Evolutionary conservation across 1,284 basidiomycete species (phyloP).

Genomic region (Filobasidium uniguttulatum): DNA sequence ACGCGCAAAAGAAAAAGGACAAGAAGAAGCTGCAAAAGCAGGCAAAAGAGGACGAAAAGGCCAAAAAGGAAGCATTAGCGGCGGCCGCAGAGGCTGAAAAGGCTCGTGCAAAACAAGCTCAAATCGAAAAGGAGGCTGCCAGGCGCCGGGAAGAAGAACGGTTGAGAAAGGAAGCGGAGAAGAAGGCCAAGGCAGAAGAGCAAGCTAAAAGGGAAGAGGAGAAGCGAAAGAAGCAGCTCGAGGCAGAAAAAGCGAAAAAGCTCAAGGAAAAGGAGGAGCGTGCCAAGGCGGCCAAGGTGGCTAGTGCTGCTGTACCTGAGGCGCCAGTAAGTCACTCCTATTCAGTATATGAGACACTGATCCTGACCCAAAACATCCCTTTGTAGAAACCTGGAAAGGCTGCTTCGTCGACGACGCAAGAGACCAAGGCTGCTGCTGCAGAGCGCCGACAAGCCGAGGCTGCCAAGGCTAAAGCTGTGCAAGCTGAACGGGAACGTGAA

Average conservation of each 20-base stretch:
- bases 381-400: constrained; percentile 27
- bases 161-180: constrained; percentile 55
- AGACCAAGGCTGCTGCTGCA: constrained; percentile 21
- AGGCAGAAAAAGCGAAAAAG: constrained; percentile 45
- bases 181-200: constrained; percentile 66
- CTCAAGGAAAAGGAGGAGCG: constrained; percentile 56
- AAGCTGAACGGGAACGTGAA: constrained; percentile 17
- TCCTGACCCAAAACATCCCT: constrained; percentile 36
- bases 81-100: constrained; percentile 66
- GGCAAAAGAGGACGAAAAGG: constrained; percentile 80
- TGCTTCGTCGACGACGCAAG: constrained; percentile 27
- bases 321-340: constrained; percentile 29
- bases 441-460: constrained; percentile 26
- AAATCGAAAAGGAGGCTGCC: constrained; percentile 50
- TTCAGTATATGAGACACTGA: constrained; percentile 42
- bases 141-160: constrained; percentile 60
- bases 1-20: constrained; percentile 92
- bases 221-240: constrained; percentile 40
- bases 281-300: constrained; percentile 40
- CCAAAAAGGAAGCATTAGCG: constrained; percentile 62
- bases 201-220: constrained; percentile 41
- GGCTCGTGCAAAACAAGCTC: constrained; percentile 50
- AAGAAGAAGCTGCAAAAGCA: constrained; percentile 58
- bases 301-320: constrained; percentile 17
- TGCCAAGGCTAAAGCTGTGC: constrained; percentile 27